A percentile compares a stretch with the other conserved stretches of the same genome.
These are phyloP conservation scores for Euphorbia celastroides DNA, from an alignment of 441 rosid genomes.

Conservation along the genomic window DNA sequence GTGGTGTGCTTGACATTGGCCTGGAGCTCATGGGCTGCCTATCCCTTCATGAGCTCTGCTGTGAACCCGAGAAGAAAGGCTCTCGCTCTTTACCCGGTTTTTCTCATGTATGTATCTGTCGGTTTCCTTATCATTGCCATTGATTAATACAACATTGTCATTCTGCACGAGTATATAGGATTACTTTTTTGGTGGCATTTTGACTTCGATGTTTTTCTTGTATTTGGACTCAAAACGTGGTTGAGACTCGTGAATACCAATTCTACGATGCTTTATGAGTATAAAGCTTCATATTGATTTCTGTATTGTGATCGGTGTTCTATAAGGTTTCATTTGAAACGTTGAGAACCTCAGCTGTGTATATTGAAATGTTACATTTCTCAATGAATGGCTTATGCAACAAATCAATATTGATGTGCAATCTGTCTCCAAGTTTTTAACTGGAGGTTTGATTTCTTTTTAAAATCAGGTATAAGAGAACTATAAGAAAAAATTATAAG, in stretches of 20 bases:
- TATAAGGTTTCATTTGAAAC: background rate
- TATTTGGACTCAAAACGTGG: constrained; percentile 9
- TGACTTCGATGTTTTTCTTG: constrained; percentile 7
- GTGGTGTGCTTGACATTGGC: constrained; percentile 84
- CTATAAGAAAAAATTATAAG: no score
- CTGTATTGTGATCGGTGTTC: background rate
- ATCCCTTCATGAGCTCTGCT: constrained; percentile 94
- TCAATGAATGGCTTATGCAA: background rate
- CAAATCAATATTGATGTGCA: background rate
- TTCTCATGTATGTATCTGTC: constrained; percentile 91
- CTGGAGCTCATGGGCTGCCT: constrained; percentile 99
- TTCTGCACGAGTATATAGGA: no score
- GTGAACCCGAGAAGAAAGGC: constrained; percentile 86
- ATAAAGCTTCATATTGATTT: constrained; percentile 12
- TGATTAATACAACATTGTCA: constrained; percentile 38
- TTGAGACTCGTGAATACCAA: constrained; percentile 16
- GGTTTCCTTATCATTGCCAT: constrained; percentile 90
- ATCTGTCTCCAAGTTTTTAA: background rate
- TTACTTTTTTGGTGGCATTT: constrained; percentile 17
- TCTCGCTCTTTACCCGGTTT: constrained; percentile 83
- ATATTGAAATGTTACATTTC: background rate
- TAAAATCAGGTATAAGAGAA: no score
- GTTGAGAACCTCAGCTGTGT: background rate
- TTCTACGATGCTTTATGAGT: constrained; percentile 23
- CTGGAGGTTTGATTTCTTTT: background rate